phyloP scores from a whole-genome alignment of 2,329 filamentous ascomycete genomes.

The Aspergillus glaucus region DNA sequence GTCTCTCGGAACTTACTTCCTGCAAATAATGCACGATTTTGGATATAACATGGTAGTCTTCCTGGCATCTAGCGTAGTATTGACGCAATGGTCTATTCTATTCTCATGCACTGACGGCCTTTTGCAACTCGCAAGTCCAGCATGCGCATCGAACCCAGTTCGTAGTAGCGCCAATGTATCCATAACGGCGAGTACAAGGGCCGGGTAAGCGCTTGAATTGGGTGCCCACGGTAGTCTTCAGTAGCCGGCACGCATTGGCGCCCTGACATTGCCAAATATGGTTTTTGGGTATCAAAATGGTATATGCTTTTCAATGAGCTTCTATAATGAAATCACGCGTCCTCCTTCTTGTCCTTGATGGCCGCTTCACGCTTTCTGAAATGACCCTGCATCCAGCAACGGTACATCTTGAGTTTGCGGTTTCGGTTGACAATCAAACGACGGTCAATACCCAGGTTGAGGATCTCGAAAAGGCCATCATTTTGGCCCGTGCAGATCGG shows the following conservation, averaged over 20 bases:
- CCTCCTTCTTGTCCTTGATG: conserved; percentile 7
- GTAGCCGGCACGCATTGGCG: too few species aligned
- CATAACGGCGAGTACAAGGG: too few species aligned
- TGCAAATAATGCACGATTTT: too few species aligned
- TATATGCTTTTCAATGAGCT: background rate
- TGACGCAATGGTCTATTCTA: too few species aligned
- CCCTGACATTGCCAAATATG: background rate
- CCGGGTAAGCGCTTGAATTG: too few species aligned
- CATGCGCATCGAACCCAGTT: too few species aligned
- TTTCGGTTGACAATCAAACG: conserved; percentile 89
- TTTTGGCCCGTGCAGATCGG: conserved; percentile 7
- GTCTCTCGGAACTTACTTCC: background rate
- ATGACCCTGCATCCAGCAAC: conserved; percentile 63
- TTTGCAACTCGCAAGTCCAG: too few species aligned
- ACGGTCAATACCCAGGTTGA: conserved; percentile 76
- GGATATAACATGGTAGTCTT: too few species aligned
- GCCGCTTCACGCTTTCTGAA: conserved; percentile 30
- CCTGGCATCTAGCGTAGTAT: too few species aligned
- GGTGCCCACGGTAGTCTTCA: too few species aligned
- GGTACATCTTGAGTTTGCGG: conserved; percentile 91
- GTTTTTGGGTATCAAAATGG: background rate
- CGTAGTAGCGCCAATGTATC: too few species aligned
- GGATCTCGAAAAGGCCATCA: conserved; percentile 56
- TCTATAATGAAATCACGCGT: conserved; percentile 3
- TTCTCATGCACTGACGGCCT: too few species aligned